These are phyloP conservation scores for Cladosporium halotolerans DNA, from an alignment of 2,329 filamentous ascomycete genomes.

Conservation along the genomic window DNA sequence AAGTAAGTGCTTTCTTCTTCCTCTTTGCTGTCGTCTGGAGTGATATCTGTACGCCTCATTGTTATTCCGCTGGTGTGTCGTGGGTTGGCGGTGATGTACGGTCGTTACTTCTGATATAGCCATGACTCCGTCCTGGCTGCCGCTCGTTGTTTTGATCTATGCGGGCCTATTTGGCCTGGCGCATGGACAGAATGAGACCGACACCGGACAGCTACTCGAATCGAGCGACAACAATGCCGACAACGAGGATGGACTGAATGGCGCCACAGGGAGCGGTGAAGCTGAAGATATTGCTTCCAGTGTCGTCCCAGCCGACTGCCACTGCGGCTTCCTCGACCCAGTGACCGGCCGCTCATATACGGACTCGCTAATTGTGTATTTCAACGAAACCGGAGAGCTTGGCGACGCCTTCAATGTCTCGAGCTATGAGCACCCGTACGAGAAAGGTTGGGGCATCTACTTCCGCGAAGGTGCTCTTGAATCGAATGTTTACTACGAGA, in stretches of 20 bases:
- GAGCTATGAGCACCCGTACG: conserved; percentile 38
- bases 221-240: not conserved
- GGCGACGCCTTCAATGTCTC: conserved; percentile 34
- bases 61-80: not conserved
- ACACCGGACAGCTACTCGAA: not conserved
- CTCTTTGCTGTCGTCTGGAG: not conserved
- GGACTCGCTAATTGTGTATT: conserved; percentile 45
- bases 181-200: conserved; percentile 9
- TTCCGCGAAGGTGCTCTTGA: conserved; percentile 40
- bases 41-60: not conserved
- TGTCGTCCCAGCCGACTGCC: conserved; percentile 29
- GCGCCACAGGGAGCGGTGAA: not conserved
- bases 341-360: conserved; percentile 37
- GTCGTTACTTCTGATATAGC: not conserved
- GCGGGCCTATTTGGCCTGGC: not conserved
- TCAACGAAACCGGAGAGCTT: conserved; percentile 41
- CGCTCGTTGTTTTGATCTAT: not conserved
- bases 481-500: conserved; percentile 34
- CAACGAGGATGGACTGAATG: not conserved
- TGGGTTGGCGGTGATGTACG: not conserved
- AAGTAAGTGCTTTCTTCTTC: not conserved
- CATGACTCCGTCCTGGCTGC: conserved; percentile 6
- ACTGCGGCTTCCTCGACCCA: conserved; percentile 42
- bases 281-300: not conserved
- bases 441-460: conserved; percentile 42